Percentiles rank a stretch among this genome's conserved stretches.
Evolutionary conservation across 345 rosid species (phyloP).

Genomic region (Turritis glabra): DNA sequence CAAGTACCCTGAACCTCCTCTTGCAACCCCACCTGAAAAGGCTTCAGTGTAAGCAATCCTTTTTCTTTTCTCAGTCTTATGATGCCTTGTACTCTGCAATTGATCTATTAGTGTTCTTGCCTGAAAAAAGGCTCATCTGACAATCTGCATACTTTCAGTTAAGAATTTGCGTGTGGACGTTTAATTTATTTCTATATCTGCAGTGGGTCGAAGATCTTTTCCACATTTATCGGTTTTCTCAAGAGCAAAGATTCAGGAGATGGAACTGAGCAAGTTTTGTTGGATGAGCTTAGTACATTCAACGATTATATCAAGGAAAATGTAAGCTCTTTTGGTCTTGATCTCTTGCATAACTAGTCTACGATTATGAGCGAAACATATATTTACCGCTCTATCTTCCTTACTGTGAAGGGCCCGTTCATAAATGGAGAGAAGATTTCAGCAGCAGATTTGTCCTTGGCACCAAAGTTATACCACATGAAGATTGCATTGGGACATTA

Average conservation of each 20-base stretch:
- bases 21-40: conserved; percentile 79
- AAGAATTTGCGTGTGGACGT: conserved; percentile 4
- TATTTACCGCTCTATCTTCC: conserved; percentile 1
- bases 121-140: not conserved
- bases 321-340: conserved; percentile 44
- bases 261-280: conserved; percentile 79
- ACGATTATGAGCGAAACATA: not conserved
- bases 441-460: conserved; percentile 82
- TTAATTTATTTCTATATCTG: conserved; percentile 32
- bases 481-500: conserved; percentile 86
- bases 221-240: conserved; percentile 85
- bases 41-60: conserved; percentile 65
- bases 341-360: conserved; percentile 18
- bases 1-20: conserved; percentile 81
- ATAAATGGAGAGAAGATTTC: conserved; percentile 82
- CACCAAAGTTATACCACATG: conserved; percentile 76
- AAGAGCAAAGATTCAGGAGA: conserved; percentile 83
- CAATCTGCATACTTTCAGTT: conserved; percentile 5
- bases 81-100: not conserved
- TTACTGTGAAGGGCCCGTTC: conserved; percentile 67
- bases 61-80: not conserved
- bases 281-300: conserved; percentile 66
- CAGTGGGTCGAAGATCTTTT: conserved; percentile 90
- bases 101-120: not conserved
- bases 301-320: conserved; percentile 64